phyloP scores from a whole-genome alignment of 78 protist species.

The Polysphondylium violaceum region DNA sequence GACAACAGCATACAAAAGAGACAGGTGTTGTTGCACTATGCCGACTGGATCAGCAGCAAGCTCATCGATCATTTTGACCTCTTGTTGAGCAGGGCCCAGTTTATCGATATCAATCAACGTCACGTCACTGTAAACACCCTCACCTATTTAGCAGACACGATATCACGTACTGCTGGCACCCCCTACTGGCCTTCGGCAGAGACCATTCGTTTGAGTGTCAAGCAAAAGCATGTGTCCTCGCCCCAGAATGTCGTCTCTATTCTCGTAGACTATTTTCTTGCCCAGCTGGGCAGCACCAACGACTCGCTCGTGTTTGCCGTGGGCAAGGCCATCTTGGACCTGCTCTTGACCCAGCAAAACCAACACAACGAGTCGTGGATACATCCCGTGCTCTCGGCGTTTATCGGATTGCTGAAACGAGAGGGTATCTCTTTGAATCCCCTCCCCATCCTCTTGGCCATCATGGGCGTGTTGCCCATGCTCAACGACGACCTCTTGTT shows the following conservation, averaged over 20 bases:
- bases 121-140: constrained; percentile 63
- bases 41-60: constrained; percentile 12
- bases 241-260: constrained; percentile 60
- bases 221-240: constrained; percentile 13
- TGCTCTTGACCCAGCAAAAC: constrained; percentile 57
- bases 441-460: constrained; percentile 49
- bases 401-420: constrained; percentile 41
- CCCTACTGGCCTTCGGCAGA: constrained; percentile 60
- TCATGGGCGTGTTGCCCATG: constrained; percentile 75
- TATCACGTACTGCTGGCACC: constrained; percentile 41
- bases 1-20: constrained; percentile 36
- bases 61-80: constrained; percentile 67
- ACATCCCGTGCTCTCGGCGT: constrained; percentile 62
- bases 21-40: constrained; percentile 16
- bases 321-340: constrained; percentile 66
- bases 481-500: constrained; percentile 56
- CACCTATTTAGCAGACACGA: constrained; percentile 61
- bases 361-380: constrained; percentile 76
- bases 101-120: constrained; percentile 39
- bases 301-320: constrained; percentile 59
- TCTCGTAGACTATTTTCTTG: constrained; percentile 43
- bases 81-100: constrained; percentile 44
- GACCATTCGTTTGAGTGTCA: not conserved
- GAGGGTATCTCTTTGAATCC: constrained; percentile 74
- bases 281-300: constrained; percentile 25